These are phyloP conservation scores for Angophora floribunda DNA, from an alignment of 345 rosid genomes.

Conservation along the genomic window DNA sequence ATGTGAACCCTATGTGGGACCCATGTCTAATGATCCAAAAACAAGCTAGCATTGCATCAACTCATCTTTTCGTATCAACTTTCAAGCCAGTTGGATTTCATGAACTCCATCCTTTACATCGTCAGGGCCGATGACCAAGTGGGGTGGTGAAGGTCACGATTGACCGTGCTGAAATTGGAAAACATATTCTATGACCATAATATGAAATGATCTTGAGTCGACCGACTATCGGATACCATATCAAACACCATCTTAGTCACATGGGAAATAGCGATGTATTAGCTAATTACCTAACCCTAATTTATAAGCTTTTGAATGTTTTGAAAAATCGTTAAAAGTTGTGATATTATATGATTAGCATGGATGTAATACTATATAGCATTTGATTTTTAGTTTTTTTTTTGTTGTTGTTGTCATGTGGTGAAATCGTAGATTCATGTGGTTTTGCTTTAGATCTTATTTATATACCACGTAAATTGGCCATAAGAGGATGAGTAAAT, in stretches of 20 bases:
- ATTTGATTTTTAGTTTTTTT: not conserved
- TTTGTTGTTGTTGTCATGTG: not conserved
- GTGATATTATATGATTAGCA: not conserved
- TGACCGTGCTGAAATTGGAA: not conserved
- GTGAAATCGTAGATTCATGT: not conserved
- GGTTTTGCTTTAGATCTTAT: not conserved
- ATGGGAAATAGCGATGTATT: not conserved
- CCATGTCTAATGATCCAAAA: not conserved
- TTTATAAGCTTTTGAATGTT: not conserved
- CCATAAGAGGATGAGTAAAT: not conserved
- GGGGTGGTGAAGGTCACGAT: not conserved
- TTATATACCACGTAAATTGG: not conserved
- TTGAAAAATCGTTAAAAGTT: not conserved
- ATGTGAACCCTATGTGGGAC: fast-evolving
- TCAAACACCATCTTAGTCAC: not conserved
- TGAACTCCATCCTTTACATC: fast-evolving
- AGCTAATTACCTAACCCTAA: not conserved
- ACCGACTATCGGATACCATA: not conserved
- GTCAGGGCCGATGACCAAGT: not conserved
- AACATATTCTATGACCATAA: fast-evolving
- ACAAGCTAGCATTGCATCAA: not conserved
- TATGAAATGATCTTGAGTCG: not conserved
- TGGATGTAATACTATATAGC: not conserved
- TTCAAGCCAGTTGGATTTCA: not conserved
- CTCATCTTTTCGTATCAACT: not conserved